Base-by-base conservation (phyloP, 305 asterid species). In the Fraxinus platypoda region DNA sequence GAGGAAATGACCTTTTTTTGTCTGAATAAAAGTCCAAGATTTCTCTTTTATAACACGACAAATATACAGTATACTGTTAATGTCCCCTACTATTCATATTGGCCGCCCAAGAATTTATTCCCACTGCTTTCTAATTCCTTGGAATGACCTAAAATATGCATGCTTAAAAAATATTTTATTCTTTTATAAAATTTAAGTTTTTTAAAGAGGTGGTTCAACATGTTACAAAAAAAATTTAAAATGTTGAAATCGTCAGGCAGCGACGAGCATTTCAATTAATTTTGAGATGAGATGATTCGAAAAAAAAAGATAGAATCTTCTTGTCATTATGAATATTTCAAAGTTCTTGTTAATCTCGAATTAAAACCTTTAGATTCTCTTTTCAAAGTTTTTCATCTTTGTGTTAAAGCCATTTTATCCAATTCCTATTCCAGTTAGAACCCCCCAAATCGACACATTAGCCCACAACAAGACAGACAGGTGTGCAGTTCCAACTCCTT, bases 101-200 rank as follows among this genome's bases (percentile, higher is more conserved):
- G 57, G 57, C 59, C 77, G 57, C 59, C 77, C 13, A 43, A 73
- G 82, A 77, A 85, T 79, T 37, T 54, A 74, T 83, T 86, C 75
- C 23, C 37, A 26, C 74, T 26, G 34, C 34, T 26, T 30, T 70
- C 37, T 12, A 30, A 70, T 70, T 70, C 23, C 75, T 30, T 15
- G 34, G 75, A 70, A 70, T 70, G 33, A 30, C 74, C 37, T 12
- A 5, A 11, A 28, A 12, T 19, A 26, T 15, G 21, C n/a, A 13
- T 15, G 8, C 2, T 49, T 49, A 4, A 49, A 49, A 4, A 3
- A 46, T 13, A 13, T 49, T 49, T 49, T 49, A 15, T 49, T 49
- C 59, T 49, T 49, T 0, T 46, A 46, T 3, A 2, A 43, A 12
- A 46, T 13, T 46, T 11, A 43, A 46, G 4, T 12, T 3, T 46